Evolutionary conservation across 306 rosid genomes (phyloP).

Genomic region (Luffa acutangula): DNA sequence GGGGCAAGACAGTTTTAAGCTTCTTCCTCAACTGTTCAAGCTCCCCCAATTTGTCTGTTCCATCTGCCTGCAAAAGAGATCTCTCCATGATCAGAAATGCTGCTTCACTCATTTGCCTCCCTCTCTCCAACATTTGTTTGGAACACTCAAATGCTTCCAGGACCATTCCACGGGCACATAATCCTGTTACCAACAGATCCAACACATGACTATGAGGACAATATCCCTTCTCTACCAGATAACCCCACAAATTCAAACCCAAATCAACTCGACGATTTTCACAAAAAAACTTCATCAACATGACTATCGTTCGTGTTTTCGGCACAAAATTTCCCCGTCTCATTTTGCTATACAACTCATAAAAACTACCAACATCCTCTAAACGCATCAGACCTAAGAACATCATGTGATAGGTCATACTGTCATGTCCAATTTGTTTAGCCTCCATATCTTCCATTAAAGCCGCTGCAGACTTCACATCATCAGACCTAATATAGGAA

Average conservation of each 20-base stretch:
- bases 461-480: constrained; percentile 41
- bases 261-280: constrained; percentile 48
- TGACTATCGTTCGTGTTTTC: constrained; percentile 56
- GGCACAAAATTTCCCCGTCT: constrained; percentile 46
- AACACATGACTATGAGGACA: constrained; percentile 85
- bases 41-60: constrained; percentile 40
- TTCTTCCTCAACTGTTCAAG: constrained; percentile 53
- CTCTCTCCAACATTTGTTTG: constrained; percentile 68
- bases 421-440: constrained; percentile 38
- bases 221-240: constrained; percentile 54
- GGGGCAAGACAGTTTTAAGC: constrained; percentile 46
- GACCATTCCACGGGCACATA: constrained; percentile 55
- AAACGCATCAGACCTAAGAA: constrained; percentile 46
- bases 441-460: constrained; percentile 70
- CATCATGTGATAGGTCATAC: constrained; percentile 60
- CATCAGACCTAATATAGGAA: constrained; percentile 40
- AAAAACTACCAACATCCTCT: constrained; percentile 34
- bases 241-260: constrained; percentile 59
- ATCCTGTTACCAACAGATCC: constrained; percentile 67
- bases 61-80: constrained; percentile 31
- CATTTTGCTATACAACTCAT: constrained; percentile 59
- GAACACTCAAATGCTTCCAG: constrained; percentile 69
- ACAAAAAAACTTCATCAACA: constrained; percentile 63
- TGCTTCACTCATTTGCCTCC: constrained; percentile 63
- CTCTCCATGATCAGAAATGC: constrained; percentile 58